Base-by-base conservation (phyloP, 768 basidiomycete species). In the Cubamyces lactineus region DNA sequence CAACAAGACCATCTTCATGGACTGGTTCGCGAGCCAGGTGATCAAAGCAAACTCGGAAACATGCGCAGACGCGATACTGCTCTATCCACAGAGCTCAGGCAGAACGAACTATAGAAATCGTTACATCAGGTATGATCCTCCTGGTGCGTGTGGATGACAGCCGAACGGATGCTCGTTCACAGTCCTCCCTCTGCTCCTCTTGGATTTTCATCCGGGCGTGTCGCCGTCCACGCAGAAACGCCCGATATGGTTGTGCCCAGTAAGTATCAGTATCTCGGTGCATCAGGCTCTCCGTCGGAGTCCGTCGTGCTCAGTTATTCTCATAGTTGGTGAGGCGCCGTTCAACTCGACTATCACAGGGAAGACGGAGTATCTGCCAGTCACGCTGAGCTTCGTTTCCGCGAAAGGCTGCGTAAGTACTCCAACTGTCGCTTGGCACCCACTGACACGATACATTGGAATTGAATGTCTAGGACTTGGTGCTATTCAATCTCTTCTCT, bases 191-290 rank as follows among this genome's bases (percentile, higher is more conserved):
- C 54, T 39, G 61, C 67, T 12, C 70, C 72, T 5, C 58, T 70
- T 28, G 71, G 71, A 1, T 72, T 74, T 42, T 52, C 61, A 7
- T 21, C 66, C 2, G 60, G 67, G 0, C 62, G 71, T n/a, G 66
- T 74, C 24, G 62, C 70, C 0, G 65, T 66, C 5, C 61, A 67
- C 42, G 67, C 68, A 2, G 71, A 71, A 43, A 56, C 64, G 2
- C 73, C 73, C 3, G 73, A 74, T 38, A 70, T 74, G 69, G 73
- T 74, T 13, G 70, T 74, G 11, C 73, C 73, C 3, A 62, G 72
- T 73, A 54, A 47, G 70, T 65, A 50, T 17, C n/a, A n/a, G n/a
- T n/a, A n/a, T 15, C 7, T 57, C 1, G 6, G 19, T 54, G 43
- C 13, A 41, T 19, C 12, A 6, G 17, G 5, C 6, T n/a, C 42